Conservation (phyloP, 768 basidiomycete genomes). For the Lepiota venenata region DNA sequence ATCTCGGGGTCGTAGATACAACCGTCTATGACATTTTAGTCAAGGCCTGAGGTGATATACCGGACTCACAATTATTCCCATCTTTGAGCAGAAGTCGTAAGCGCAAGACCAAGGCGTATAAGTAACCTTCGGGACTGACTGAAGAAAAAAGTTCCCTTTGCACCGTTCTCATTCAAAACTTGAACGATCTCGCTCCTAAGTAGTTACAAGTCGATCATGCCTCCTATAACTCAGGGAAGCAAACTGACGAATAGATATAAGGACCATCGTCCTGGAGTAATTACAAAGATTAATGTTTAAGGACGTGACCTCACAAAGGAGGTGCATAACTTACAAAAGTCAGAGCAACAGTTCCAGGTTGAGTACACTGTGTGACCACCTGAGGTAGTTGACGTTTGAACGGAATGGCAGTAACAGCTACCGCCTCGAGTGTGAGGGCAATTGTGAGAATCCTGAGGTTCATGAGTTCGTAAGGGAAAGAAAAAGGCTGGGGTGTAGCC, state of each 20-base stretch:
- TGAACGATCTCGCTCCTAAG: slow-evolving; percentile 19
- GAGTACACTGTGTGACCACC: not conserved
- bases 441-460: not conserved
- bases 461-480: not conserved
- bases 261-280: slow-evolving; percentile 40
- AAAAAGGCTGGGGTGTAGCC: not conserved
- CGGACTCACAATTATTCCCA: slow-evolving; percentile 25
- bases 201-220: not conserved
- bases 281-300: not conserved
- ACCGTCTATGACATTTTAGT: slow-evolving; percentile 16
- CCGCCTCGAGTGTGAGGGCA: not conserved
- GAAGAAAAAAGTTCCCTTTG: slow-evolving; percentile 30
- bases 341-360: slow-evolving; percentile 4
- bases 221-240: not conserved
- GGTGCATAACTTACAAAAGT: not conserved
- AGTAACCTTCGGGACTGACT: slow-evolving; percentile 16
- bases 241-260: slow-evolving; percentile 30
- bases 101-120: not conserved
- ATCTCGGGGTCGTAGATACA: slow-evolving; percentile 29
- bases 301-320: not conserved
- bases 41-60: not conserved
- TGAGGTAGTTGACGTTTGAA: not conserved
- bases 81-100: slow-evolving; percentile 13
- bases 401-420: not conserved
- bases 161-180: slow-evolving; percentile 20